Conservation (phyloP, 148 eudicot genomes). For the Spergularia bocconei region DNA sequence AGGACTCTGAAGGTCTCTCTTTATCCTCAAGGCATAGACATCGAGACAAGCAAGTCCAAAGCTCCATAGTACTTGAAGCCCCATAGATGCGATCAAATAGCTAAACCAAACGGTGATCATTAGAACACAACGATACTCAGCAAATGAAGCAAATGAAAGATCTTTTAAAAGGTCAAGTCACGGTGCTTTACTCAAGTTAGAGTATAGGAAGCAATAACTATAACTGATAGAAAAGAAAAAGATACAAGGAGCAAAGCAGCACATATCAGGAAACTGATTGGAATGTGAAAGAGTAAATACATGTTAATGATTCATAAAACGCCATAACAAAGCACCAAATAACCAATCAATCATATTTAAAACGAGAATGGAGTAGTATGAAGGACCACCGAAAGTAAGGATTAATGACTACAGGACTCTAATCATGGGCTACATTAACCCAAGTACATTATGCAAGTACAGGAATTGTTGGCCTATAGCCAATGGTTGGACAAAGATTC, state of each 20-base stretch:
- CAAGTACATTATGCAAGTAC: no score
- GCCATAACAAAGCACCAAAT: no score
- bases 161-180: background rate
- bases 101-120: constrained; percentile 36
- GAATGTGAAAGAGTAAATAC: background rate
- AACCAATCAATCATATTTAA: no score
- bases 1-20: constrained; percentile 67
- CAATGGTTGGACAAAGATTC: no score
- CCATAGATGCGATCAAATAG: constrained; percentile 94
- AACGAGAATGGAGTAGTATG: no score
- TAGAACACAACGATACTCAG: constrained; percentile 1
- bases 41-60: constrained; percentile 87
- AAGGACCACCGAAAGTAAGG: no score
- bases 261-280: background rate
- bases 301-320: no score
- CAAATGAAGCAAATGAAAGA: background rate
- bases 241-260: background rate
- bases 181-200: background rate
- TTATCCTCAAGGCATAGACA: constrained; percentile 70
- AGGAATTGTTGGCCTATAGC: no score
- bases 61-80: constrained; percentile 90
- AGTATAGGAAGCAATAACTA: background rate
- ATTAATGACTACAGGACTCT: no score
- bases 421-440: no score
- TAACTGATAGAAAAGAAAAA: background rate